These are phyloP conservation scores for Salix koriyanagi DNA, from an alignment of 345 rosid species.

Conservation along the genomic window DNA sequence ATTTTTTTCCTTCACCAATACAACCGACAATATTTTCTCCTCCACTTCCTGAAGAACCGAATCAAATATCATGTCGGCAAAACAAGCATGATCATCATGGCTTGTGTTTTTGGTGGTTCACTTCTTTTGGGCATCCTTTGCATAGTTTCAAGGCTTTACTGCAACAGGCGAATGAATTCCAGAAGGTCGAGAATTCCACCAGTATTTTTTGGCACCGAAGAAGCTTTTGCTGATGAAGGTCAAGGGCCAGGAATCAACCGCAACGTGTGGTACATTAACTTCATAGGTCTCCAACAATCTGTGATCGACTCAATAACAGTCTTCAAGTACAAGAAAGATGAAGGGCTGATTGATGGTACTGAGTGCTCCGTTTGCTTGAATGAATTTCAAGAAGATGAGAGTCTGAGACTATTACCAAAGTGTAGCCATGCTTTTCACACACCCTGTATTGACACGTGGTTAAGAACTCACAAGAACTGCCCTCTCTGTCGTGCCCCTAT, in stretches of 20 bases:
- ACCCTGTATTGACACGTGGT: conserved; percentile 78
- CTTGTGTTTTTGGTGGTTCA: conserved; percentile 8
- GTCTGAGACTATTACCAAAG: conserved; percentile 64
- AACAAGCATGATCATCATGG: background rate
- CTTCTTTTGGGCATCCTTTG: conserved; percentile 27
- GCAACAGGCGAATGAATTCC: conserved; percentile 18
- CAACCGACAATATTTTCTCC: background rate
- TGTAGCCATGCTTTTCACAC: conserved; percentile 83
- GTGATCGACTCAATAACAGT: conserved; percentile 55
- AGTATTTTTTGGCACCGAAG: conserved; percentile 23
- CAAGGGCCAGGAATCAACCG: conserved; percentile 34
- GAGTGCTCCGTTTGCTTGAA: conserved; percentile 85
- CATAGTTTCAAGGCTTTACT: background rate
- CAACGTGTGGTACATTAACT: conserved; percentile 62
- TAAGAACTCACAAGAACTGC: conserved; percentile 70
- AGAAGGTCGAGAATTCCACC: conserved; percentile 19
- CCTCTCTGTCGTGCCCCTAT: conserved; percentile 78
- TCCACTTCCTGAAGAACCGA: background rate
- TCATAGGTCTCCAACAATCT: conserved; percentile 56
- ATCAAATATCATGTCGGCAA: background rate
- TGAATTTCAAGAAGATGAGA: conserved; percentile 63
- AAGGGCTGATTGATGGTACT: conserved; percentile 55
- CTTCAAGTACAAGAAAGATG: conserved; percentile 45
- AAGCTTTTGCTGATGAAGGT: conserved; percentile 33
- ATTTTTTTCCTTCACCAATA: fast-evolving